Evolutionary conservation across 768 basidiomycete species (phyloP), one percentile per base, ranked within the genome.

Genomic region (Naganishia antarctica): DNA sequence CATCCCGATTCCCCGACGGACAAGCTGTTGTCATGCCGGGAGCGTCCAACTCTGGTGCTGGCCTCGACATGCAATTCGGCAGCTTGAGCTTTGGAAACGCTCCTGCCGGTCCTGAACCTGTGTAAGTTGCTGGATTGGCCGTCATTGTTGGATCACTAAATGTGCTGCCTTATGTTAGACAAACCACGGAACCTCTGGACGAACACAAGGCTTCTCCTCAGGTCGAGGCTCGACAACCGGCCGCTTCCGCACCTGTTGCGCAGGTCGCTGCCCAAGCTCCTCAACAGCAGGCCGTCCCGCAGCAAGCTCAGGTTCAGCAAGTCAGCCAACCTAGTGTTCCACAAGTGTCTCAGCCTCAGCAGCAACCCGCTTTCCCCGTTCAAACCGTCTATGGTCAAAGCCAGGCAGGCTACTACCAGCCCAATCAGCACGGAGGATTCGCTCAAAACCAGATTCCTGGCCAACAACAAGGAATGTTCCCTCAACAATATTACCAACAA

Each of bases 1-100:
- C 72, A 44, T 66, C 69, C 40, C 59, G 76, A 50, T 73, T 73
- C 74, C 66, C 71, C 46, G 76, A 76, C 28, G 78, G 74, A 16
- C 70, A 76, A 64, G 78, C 75, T 63, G 78, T 79, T 48, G 75
- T 79, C 44, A 69, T 79, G 50, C 74, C 74, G 15, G 74, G 75
- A 50, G 21, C 60, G 13, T 60, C 60, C 23, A 21, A 37, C 23
- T 70, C 67, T 50, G 37, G 72, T 12, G 73, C 69, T 25, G 60
- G 68, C 26, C 70, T 79, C 65, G 78, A 76, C 50, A 74, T 79
- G 74, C 74, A 78, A 62, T 79, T 79, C 62, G 78, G 78, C 32
- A 76, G 73, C 68, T 68, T 79, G 44, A 78, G 72, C 70, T 75
- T 79, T 51, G 76, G 75, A 23, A 60, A 64, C 48, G 66, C 66